Conservation (phyloP, 2,329 filamentous ascomycete species). For the Fusarium liriodendri region DNA sequence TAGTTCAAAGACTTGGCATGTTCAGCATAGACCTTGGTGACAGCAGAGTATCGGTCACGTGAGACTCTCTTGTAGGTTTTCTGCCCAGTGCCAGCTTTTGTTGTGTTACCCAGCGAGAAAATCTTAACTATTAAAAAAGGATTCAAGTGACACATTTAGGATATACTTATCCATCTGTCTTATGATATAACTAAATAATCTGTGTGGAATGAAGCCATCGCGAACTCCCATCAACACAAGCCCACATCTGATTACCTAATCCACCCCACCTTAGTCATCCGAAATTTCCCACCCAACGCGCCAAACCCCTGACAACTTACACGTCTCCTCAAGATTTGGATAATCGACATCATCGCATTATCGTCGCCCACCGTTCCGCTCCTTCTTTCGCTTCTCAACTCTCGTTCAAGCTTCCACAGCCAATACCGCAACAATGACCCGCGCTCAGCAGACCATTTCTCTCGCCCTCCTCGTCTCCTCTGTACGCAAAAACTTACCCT, state of each 20-base stretch:
- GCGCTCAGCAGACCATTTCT: constrained; percentile 92
- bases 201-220: no score
- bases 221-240: no score
- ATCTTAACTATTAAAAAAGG: no score
- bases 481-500: constrained; percentile 63
- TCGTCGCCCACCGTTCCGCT: neutral
- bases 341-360: constrained; percentile 22
- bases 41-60: no score
- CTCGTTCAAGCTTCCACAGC: constrained; percentile 3
- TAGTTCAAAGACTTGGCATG: no score
- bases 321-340: constrained; percentile 43
- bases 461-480: constrained; percentile 88
- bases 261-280: constrained; percentile 31
- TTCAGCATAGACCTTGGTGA: no score
- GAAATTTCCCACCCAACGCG: constrained; percentile 19
- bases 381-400: constrained; percentile 6
- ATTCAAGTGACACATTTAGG: no score
- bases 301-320: constrained; percentile 42
- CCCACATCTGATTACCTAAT: constrained; percentile 27
- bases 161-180: no score
- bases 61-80: no score
- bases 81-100: no score
- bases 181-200: no score
- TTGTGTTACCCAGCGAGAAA: no score
- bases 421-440: constrained; percentile 77